These are phyloP conservation scores for Veloporphyrellus conicus DNA, from an alignment of 1,284 basidiomycete genomes.

Conservation along the genomic window DNA sequence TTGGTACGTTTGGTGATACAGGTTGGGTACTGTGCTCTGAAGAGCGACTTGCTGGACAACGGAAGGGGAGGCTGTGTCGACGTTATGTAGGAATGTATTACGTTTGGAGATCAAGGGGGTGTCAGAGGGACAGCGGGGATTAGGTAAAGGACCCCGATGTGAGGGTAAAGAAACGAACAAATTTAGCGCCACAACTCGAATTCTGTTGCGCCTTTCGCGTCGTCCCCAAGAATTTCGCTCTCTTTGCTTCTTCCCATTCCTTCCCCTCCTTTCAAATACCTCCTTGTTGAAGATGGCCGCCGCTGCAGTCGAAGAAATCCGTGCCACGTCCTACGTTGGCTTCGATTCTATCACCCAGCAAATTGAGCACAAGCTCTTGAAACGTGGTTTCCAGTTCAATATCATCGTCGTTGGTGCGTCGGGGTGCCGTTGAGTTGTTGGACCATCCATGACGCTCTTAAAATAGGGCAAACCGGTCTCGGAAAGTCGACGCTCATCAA, in stretches of 20 bases:
- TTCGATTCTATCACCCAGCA: constrained; percentile 96
- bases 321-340: constrained; percentile 85
- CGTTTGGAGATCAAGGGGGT: constrained; percentile 12
- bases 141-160: constrained; percentile 27
- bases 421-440: background rate
- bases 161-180: constrained; percentile 30
- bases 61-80: background rate
- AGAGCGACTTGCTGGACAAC: background rate
- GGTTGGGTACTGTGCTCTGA: constrained; percentile 35
- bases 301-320: constrained; percentile 66
- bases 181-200: constrained; percentile 30
- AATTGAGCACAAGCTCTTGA: constrained; percentile 98
- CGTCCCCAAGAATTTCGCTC: constrained; percentile 21
- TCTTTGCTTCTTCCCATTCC: constrained; percentile 11
- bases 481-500: constrained; percentile 99
- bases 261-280: constrained; percentile 17
- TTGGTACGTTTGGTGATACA: constrained; percentile 16
- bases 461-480: constrained; percentile 87
- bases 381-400: constrained; percentile 99
- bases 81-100: constrained; percentile 1
- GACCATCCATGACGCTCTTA: background rate
- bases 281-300: constrained; percentile 38
- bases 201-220: constrained; percentile 17
- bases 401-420: constrained; percentile 88
- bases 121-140: constrained; percentile 14